Base-by-base conservation (phyloP, 805 yeast genomes). In the Millerago galiae region DNA sequence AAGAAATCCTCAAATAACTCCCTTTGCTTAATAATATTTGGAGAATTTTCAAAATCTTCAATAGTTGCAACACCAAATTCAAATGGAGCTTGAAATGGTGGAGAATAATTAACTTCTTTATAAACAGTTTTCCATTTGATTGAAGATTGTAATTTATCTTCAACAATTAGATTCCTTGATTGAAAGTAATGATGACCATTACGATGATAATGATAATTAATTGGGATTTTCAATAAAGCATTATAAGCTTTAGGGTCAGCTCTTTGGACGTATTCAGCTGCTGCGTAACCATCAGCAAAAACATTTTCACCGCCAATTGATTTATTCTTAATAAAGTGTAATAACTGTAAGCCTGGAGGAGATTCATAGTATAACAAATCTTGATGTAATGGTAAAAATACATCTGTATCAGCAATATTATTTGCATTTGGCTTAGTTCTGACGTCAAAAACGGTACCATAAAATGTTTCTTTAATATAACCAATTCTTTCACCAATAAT, bases 11-110 rank as follows among this genome's bases (percentile, higher is more conserved):
- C 62, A 49, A 80, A 75, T 9, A 70, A 52, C 34, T 65, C 61
- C 34, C 70, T 45, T 40, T 68, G 70, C 7, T 69, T 66, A 15
- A 63, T 50, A 10, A 63, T 51, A 36, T 49, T 42, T 25, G 50
- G 42, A 21, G 50, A n/a, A 45, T 47, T 43, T 11, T 52, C 48
- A 2, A 44, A 44, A 7, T 47, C 35, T 3, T 41, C 41, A 27
- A 64, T 61, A 12, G 61, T 62, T 14, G 70, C 67, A n/a, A 75
- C 70, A 15, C 79, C 79, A 42, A 62, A 63, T 48, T 82, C 87
- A 44, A 79, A 75, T 1, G 91, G 91, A 0, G 85, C 91, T 55
- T 84, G 95, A 65, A 82, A 83, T 10, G 90, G 91, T 2, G 95
- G 93, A 1, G 91, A 79, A 59, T 83, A 84, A 55, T 81, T 82